phyloP scores from a whole-genome alignment of 805 yeast species.

The Candida sakaeoensis region DNA sequence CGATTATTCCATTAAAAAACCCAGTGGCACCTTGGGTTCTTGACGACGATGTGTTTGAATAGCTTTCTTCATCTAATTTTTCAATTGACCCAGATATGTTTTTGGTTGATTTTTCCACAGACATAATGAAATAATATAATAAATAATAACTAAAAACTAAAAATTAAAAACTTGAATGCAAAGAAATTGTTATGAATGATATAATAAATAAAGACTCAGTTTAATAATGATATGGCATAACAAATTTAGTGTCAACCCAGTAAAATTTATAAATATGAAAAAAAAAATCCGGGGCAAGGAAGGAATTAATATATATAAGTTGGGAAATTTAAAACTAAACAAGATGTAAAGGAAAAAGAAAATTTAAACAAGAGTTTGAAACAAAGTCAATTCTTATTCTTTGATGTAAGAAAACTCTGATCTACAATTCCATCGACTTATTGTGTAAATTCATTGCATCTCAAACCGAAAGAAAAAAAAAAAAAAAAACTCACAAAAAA shows the following conservation, averaged over 20 bases:
- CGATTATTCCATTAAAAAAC: conserved; percentile 12
- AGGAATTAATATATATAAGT: background rate
- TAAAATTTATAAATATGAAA: background rate
- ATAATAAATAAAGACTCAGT: background rate
- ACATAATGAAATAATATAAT: conserved; percentile 3
- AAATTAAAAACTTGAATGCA: too few species aligned
- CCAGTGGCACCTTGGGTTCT: conserved; percentile 2
- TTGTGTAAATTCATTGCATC: background rate
- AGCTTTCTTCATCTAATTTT: conserved; percentile 7
- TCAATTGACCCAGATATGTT: conserved; percentile 5
- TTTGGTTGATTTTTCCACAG: conserved; percentile 6
- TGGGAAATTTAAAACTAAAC: background rate
- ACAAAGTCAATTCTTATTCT: too few species aligned
- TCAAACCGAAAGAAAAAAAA: background rate
- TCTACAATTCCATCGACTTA: too few species aligned
- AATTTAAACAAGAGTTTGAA: too few species aligned
- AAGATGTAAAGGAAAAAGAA: background rate
- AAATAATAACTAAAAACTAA: too few species aligned
- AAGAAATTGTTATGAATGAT: background rate
- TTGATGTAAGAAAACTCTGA: too few species aligned
- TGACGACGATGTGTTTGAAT: conserved; percentile 5
- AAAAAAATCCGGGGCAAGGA: conserved; percentile 5
- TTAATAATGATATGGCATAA: conserved; percentile 2
- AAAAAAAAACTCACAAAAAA: background rate
- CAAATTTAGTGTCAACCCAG: background rate